Evolutionary conservation across 192 early-diverging fungal species (phyloP).

Genomic region (Pilobolus umbonatus): DNA sequence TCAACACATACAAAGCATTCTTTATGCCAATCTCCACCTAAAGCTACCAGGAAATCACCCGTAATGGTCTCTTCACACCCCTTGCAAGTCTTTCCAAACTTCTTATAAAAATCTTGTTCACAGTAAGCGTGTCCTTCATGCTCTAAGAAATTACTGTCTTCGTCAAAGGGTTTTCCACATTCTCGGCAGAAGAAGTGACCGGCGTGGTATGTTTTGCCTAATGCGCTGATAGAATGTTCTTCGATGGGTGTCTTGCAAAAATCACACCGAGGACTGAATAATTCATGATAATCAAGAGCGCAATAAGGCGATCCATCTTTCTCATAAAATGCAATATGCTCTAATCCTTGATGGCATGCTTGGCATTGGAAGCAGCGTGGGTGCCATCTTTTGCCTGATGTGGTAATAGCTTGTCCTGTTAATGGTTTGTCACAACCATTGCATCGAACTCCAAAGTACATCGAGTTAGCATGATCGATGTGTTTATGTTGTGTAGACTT

Average conservation of each 20-base stretch:
- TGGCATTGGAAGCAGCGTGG: constrained; percentile 47
- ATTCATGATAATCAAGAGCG: constrained; percentile 47
- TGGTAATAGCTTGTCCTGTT: constrained; percentile 40
- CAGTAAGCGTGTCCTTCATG: constrained; percentile 52
- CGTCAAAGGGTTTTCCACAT: constrained; percentile 49
- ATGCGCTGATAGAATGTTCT: constrained; percentile 40
- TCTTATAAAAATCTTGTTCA: constrained; percentile 47
- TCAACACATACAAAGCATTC: constrained; percentile 54
- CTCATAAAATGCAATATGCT: constrained; percentile 50
- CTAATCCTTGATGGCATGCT: constrained; percentile 39
- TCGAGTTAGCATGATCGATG: not conserved
- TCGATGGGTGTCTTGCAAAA: constrained; percentile 54
- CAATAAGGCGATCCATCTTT: constrained; percentile 53
- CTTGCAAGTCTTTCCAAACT: constrained; percentile 47
- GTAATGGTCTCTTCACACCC: constrained; percentile 46
- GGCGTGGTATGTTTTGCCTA: constrained; percentile 50
- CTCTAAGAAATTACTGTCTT: constrained; percentile 45
- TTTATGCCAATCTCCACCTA: constrained; percentile 53
- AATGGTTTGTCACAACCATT: constrained; percentile 43
- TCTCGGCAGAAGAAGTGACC: constrained; percentile 58
- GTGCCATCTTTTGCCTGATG: constrained; percentile 55
- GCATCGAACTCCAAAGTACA: constrained; percentile 24
- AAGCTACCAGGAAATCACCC: constrained; percentile 44
- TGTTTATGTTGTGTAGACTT: not conserved
- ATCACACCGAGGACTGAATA: constrained; percentile 51